Base-by-base conservation (phyloP, 2,329 filamentous ascomycete species). In the Aspergillus transmontanensis region DNA sequence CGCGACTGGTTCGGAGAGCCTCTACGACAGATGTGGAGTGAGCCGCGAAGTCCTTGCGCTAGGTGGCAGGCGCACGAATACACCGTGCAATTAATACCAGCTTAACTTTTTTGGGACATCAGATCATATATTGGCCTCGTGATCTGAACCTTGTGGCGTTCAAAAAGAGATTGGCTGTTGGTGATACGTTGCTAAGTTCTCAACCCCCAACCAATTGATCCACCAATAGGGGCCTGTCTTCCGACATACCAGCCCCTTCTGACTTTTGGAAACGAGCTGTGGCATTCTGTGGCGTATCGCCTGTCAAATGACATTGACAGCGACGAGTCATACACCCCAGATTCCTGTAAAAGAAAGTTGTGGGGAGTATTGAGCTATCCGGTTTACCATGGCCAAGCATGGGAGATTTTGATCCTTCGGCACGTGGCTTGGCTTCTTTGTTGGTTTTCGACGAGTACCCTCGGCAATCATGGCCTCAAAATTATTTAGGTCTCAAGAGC, bases 11-110 rank as follows among this genome's bases (percentile, higher is more conserved):
- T 53, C 68, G 64, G 36, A 62, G 51, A 56, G 62, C 62, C 14
- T 69, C 68, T 28, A 66, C 65, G 7, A 69, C 68, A 1, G 72
- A 73, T 46, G 57, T 64, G 41, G 72, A 71, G 65, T 10, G 68
- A 71, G 48, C 26, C 57, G 71, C 16, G 63, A 7, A 67, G 45
- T 51, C 54, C 54, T n/a, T 53, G 51, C 58, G 51, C 55, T 50
- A 43, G 32, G 32, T 34, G 32, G 32, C 32, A 28, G 21, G 26
- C 9, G 23, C 16, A 9, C 30, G 46, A 21, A 26, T 21, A 14
- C 39, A 39, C 7, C 21, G 32, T 36, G 51, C 32, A 23, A n/a
- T 14, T 55, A 55, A 16, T 50, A 12, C 23, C 11, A 19, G 23
- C 26, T 50, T 1, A 19, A 14, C 23, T 55, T 39, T 55, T n/a